These are phyloP conservation scores for Aspergillus transmontanensis DNA, from an alignment of 2,329 filamentous ascomycete species.

Conservation along the genomic window DNA sequence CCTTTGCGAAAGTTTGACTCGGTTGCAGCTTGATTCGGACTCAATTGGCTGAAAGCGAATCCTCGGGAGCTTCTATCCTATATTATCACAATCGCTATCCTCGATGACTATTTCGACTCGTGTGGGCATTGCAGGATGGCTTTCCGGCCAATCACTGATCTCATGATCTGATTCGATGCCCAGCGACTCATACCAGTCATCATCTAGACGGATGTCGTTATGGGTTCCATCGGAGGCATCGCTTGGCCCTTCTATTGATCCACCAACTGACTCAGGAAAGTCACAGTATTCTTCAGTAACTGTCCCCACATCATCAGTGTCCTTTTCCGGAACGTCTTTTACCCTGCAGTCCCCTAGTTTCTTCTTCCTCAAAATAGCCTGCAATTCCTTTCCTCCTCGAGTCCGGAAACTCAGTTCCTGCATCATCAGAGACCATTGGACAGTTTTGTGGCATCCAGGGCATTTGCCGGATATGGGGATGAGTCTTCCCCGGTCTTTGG, in stretches of 20 bases:
- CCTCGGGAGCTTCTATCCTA: slow-evolving; percentile 34
- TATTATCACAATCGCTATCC: slow-evolving; percentile 58
- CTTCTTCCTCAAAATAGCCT: slow-evolving; percentile 64
- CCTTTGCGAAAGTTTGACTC: slow-evolving; percentile 38
- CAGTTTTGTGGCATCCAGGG: slow-evolving; percentile 64
- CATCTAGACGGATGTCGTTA: slow-evolving; percentile 31
- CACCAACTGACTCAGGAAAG: not conserved
- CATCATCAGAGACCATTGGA: slow-evolving; percentile 77
- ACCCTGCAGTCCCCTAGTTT: slow-evolving; percentile 33
- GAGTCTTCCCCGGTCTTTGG: slow-evolving; percentile 46
- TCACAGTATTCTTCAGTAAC: not conserved
- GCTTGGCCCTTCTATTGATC: slow-evolving; percentile 16
- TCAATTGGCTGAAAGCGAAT: not conserved
- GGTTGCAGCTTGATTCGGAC: slow-evolving; percentile 19
- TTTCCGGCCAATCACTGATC: slow-evolving; percentile 11
- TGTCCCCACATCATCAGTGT: not conserved
- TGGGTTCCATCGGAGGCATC: slow-evolving; percentile 18
- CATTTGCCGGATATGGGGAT: slow-evolving; percentile 72
- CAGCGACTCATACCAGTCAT: slow-evolving; percentile 37
- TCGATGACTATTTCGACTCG: slow-evolving; percentile 51
- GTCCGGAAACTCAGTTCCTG: slow-evolving; percentile 77
- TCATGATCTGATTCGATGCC: slow-evolving; percentile 33
- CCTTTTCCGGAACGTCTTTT: not conserved
- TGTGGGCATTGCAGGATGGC: slow-evolving; percentile 14
- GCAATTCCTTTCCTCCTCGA: slow-evolving; percentile 70